Conservation (phyloP, 331 rosid species). For the Saraca asoca region DNA sequence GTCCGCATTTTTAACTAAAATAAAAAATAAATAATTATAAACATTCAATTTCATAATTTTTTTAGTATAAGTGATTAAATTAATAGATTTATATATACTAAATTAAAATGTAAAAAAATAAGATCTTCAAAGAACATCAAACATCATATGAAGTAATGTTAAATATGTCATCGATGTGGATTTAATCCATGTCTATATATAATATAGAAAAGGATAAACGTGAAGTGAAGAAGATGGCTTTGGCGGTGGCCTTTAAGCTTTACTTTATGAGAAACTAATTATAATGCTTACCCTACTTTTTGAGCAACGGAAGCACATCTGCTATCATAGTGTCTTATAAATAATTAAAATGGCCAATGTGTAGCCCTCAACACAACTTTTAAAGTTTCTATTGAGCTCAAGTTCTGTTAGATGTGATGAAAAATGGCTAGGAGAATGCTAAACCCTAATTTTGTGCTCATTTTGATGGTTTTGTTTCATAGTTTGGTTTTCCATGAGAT, state of each 20-base stretch:
- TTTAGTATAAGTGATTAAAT: too few relatives aligned
- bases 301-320: conserved; percentile 25
- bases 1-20: too few relatives aligned
- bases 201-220: too few relatives aligned
- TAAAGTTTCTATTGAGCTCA: conserved; percentile 25
- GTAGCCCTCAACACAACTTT: conserved; percentile 24
- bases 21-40: too few relatives aligned
- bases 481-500: conserved; percentile 41
- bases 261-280: conserved; percentile 38
- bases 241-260: conserved; percentile 42
- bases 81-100: too few relatives aligned
- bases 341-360: conserved; percentile 37
- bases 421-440: conserved; percentile 36
- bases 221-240: too few relatives aligned
- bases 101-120: too few relatives aligned
- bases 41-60: too few relatives aligned
- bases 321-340: conserved; percentile 52
- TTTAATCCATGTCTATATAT: too few relatives aligned
- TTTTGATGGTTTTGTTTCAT: conserved; percentile 33
- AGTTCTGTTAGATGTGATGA: conserved; percentile 3
- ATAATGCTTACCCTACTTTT: conserved; percentile 51
- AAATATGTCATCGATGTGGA: too few relatives aligned
- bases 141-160: too few relatives aligned
- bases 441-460: conserved; percentile 25
- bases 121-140: too few relatives aligned